These are phyloP conservation scores for Tranzscheliella williamsii DNA, from an alignment of 1,284 basidiomycete species.

Conservation along the genomic window DNA sequence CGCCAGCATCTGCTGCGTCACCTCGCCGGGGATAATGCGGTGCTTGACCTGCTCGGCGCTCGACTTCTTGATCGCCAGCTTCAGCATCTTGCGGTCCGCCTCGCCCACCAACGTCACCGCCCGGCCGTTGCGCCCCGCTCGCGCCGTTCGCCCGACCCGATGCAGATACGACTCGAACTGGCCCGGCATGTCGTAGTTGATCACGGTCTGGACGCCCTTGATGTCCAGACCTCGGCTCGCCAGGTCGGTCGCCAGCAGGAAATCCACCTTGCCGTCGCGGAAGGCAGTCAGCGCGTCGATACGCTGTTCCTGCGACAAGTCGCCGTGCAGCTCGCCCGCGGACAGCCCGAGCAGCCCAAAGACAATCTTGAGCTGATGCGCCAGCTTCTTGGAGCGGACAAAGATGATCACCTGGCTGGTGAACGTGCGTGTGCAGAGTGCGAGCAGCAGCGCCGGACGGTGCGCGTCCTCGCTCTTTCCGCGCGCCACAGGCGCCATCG, in stretches of 20 bases:
- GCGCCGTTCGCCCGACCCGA: slow-evolving; percentile 73
- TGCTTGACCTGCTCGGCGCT: slow-evolving; percentile 83
- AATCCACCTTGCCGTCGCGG: slow-evolving; percentile 78
- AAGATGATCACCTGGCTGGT: slow-evolving; percentile 94
- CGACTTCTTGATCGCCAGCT: slow-evolving; percentile 88
- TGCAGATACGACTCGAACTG: slow-evolving; percentile 97
- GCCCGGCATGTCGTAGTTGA: slow-evolving; percentile 96
- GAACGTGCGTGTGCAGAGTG: slow-evolving; percentile 85
- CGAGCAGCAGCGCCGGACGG: slow-evolving; percentile 87
- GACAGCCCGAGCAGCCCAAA: slow-evolving; percentile 83
- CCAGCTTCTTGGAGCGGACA: slow-evolving; percentile 98
- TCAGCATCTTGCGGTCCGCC: slow-evolving; percentile 92
- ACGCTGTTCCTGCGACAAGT: slow-evolving; percentile 95
- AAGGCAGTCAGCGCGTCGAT: slow-evolving; percentile 86
- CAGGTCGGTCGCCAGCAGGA: slow-evolving; percentile 92
- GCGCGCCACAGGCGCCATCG: not conserved
- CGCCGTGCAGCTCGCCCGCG: slow-evolving; percentile 88
- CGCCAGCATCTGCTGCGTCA: slow-evolving; percentile 72
- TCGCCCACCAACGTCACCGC: slow-evolving; percentile 96
- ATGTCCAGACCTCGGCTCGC: slow-evolving; percentile 98
- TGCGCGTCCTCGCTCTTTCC: slow-evolving; percentile 77
- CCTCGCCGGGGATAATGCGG: slow-evolving; percentile 82
- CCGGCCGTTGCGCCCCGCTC: slow-evolving; percentile 59
- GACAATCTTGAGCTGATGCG: slow-evolving; percentile 94
- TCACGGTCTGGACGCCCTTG: slow-evolving; percentile 88